Evolutionary conservation across 345 rosid species (phyloP), one percentile per base, ranked within the genome.

Genomic region (Triadica sebifera): DNA sequence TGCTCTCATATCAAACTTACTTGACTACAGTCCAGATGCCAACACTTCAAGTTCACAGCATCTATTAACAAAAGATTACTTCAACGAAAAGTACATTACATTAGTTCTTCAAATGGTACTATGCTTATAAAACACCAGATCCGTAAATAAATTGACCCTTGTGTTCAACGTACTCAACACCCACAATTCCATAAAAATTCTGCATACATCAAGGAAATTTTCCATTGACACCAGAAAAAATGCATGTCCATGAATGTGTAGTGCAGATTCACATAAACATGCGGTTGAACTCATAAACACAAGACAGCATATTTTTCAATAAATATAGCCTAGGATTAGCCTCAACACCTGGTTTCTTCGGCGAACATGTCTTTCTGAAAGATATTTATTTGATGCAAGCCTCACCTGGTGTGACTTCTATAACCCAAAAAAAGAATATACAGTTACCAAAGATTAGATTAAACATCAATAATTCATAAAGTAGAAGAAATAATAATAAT

Each of bases 341-440:
- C 81, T 59, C 39, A 61, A 72, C 58, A 43, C 73, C 58, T 60
- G 73, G 45, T 69, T 63, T 60, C 45, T 25, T 73, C 61, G 74
- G 47, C n/a, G 24, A 24, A 34, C 55, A 17, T 67, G 49, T 37
- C 69, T 24, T 60, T 73, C 74, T 17, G 43, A 17, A 19, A 12
- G 39, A 61, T 46, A 73, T 51, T 52, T 55, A 67, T 29, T 61
- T 20, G 62, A 62, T 53, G 69, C 65, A 29, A 60, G 74, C 55
- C 16, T 70, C 25, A 50, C 73, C 74, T 51, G 74, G 25, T 52
- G 47, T 34, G 45, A 75, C 25, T 70, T 62, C 66, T 55, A 73
- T 58, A 39, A 62, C 34, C 19, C 46, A 50, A 74, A 69, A 51
- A 51, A 39, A 61, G 47, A 34, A 49, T 24, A 49, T 2, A 70